Evolutionary conservation across 768 basidiomycete species (phyloP).

Genomic region (Piloderma croceum): DNA sequence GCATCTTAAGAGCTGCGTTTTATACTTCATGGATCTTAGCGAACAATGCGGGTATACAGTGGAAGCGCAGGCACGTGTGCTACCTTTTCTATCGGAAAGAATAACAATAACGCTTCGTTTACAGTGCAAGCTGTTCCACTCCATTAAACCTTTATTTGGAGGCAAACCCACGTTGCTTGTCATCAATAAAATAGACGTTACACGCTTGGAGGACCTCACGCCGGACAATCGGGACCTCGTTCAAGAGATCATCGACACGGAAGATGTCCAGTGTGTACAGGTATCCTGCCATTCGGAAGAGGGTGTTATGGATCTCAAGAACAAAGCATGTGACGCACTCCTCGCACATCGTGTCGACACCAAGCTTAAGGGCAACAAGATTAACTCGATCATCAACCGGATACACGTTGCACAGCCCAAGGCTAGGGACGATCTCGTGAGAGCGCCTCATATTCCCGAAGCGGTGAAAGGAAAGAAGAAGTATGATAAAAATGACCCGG

Average conservation of each 20-base stretch:
- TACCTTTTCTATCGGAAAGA: neutral
- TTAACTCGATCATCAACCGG: constrained; percentile 89
- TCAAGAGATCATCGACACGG: constrained; percentile 76
- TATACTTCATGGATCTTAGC: constrained; percentile 99
- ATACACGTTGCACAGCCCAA: constrained; percentile 94
- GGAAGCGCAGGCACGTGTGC: constrained; percentile 77
- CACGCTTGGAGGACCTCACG: constrained; percentile 76
- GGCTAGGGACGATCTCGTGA: constrained; percentile 82
- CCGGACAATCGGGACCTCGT: constrained; percentile 74
- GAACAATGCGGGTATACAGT: constrained; percentile 98
- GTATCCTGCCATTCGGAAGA: constrained; percentile 96
- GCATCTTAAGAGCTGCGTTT: constrained; percentile 86
- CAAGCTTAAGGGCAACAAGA: constrained; percentile 91
- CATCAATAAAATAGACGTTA: constrained; percentile 97
- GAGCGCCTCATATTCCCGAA: constrained; percentile 88
- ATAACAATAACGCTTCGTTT: constrained; percentile 4
- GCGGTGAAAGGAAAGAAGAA: constrained; percentile 67
- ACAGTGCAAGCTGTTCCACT: constrained; percentile 97
- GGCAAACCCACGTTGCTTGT: constrained; percentile 93
- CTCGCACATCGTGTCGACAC: constrained; percentile 91
- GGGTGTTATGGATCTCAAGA: constrained; percentile 95
- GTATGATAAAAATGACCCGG: constrained; percentile 83
- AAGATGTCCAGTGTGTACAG: constrained; percentile 71
- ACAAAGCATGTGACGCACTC: constrained; percentile 90
- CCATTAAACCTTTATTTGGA: constrained; percentile 94